Evolutionary conservation across 148 eudicot species (phyloP), one percentile per base, ranked within the genome.

Genomic region (Diospyros kaki): DNA sequence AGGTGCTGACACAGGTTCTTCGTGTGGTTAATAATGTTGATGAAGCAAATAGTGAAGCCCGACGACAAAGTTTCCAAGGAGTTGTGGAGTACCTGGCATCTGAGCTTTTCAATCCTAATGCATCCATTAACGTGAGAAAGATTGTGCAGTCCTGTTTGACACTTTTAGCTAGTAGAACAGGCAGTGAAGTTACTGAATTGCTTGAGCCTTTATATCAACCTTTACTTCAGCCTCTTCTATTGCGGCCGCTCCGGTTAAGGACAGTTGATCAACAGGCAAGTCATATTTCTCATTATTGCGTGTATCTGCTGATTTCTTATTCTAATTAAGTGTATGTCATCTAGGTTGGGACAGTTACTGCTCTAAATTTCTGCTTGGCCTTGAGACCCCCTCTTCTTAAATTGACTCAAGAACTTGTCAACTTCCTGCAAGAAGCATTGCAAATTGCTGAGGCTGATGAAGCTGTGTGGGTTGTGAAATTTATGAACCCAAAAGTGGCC

Each of bases 11-110:
- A 48, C 99, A 95, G 80, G 91, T 95, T 74, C 90, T 95, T 72
- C 97, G 99, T 58, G 99, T 93, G 70, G 99, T 95, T 66, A 95
- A 95, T 86, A 95, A 95, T 81, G 97, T 93, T 56, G 99, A 95
- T 80, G 97, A 95, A 58, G 97, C 94, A 63, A 95, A 95, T 78
- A 93, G 90, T 74, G 99, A 95, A 86, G 90, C 94, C 40, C 94
- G 97, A 52, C 84, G 87, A 78, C 91, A 86, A 71, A 95, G 97
- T 82, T 95, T 95, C 64, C 96, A 90, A 78, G 93, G 94, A 73
- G 97, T 93, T 76, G 96, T 95, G 74, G 97, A 93, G 63, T 95
- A 83, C 81, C 89, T 95, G 85, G 97, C 97, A 54, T 82, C 89
- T 13, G 99, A 95, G 85, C 79, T 95, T 55, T 93, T 95, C 75